These are phyloP conservation scores for Hapsidospora chrysogenum DNA, from an alignment of 495 filamentous ascomycete species.

Conservation along the genomic window DNA sequence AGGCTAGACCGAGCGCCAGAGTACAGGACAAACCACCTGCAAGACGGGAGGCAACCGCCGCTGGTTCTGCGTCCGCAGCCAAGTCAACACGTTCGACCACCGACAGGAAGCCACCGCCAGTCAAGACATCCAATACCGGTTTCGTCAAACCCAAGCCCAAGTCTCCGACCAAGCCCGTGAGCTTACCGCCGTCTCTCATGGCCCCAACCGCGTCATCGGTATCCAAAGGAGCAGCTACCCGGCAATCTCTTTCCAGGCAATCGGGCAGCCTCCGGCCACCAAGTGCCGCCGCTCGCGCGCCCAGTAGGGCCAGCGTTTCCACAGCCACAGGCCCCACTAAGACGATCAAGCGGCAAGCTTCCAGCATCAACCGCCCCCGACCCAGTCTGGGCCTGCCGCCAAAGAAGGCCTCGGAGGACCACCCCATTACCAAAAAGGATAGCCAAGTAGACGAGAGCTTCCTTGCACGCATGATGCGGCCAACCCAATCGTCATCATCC, in stretches of 20 bases:
- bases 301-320: conserved; percentile 28
- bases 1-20: too few species aligned
- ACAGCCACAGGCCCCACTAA: conserved; percentile 8
- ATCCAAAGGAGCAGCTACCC: conserved; percentile 28
- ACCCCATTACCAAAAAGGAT: conserved; percentile 21
- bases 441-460: conserved; percentile 54
- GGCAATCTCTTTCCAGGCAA: conserved; percentile 20
- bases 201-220: conserved; percentile 46
- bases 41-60: too few species aligned
- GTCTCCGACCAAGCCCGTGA: conserved; percentile 48
- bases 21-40: too few species aligned
- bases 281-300: conserved; percentile 18
- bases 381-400: conserved; percentile 35
- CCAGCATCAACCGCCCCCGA: conserved; percentile 22
- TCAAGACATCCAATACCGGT: conserved; percentile 8
- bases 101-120: conserved; percentile 14
- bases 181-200: conserved; percentile 42
- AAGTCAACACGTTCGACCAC: too few species aligned
- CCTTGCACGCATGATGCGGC: conserved; percentile 84
- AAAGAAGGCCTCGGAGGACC: conserved; percentile 20
- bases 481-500: conserved; percentile 60
- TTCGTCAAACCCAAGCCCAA: conserved; percentile 42
- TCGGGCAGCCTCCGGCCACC: conserved; percentile 13
- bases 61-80: too few species aligned
- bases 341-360: conserved; percentile 21